phyloP scores from a whole-genome alignment of 2,329 filamentous ascomycete species.

The Orbilia ellipsospora region DNA sequence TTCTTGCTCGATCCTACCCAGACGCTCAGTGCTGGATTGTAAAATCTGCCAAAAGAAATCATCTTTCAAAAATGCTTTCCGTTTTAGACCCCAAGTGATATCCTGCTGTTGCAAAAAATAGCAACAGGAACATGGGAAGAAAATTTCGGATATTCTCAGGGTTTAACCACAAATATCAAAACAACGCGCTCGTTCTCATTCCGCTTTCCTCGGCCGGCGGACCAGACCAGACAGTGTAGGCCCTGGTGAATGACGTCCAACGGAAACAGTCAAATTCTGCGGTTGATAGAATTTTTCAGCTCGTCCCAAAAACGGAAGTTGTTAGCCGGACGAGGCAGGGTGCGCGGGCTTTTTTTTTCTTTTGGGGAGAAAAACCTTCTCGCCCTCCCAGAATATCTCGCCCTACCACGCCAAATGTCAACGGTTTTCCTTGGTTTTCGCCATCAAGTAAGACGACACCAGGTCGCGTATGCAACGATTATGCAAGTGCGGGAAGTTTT shows the following conservation, averaged over 20 bases:
- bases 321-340: not conserved
- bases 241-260: constrained; percentile 29
- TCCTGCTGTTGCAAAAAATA: constrained; percentile 22
- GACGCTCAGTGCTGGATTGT: not conserved
- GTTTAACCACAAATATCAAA: constrained; percentile 24
- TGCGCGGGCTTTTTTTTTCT: constrained; percentile 5
- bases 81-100: constrained; percentile 1
- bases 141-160: not conserved
- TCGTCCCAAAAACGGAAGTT: constrained; percentile 45
- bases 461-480: constrained; percentile 51
- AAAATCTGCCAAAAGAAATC: too few species aligned
- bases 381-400: constrained; percentile 17
- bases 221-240: too few species aligned
- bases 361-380: constrained; percentile 23
- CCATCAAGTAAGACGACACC: constrained; percentile 49
- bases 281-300: constrained; percentile 38
- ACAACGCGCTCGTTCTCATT: constrained; percentile 43
- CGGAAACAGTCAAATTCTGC: constrained; percentile 23
- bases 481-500: constrained; percentile 56
- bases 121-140: constrained; percentile 23
- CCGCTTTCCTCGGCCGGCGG: constrained; percentile 23
- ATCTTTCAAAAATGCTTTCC: not conserved
- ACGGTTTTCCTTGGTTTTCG: constrained; percentile 43
- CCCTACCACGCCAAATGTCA: constrained; percentile 22
- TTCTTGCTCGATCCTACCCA: too few species aligned